Evolutionary conservation across 108 stramenopile genomes (phyloP), one percentile per base, ranked within the genome.

Genomic region (Conticribra guillardii): DNA sequence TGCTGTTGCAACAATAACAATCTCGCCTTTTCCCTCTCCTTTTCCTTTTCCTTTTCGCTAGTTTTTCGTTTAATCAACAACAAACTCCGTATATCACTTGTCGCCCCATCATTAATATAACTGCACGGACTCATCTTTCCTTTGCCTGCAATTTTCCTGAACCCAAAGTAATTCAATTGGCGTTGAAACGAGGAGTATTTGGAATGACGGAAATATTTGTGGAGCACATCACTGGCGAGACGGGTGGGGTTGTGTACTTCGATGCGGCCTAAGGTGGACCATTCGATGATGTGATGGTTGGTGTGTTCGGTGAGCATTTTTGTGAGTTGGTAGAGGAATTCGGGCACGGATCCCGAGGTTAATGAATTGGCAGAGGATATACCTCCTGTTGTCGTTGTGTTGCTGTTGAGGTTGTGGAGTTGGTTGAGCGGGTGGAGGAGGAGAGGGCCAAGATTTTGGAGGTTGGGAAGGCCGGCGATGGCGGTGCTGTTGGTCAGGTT

Each of bases 81-180:
- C 48, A 96, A 79, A 68, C 89, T 90, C 34, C 92, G 74, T 45
- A 96, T 82, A 67, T 96, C 94, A 8, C 69, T 60, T 14, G 91
- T 91, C 24, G 89, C 90, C 11, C 81, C 74, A 26, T 93, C 90
- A 74, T 96, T 96, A 33, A 96, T 83, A 68, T 96, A 96, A 14
- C 90, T 92, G 64, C 95, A 96, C 18, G 95, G 95, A 23, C 84
- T 84, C 95, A 96, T 96, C 67, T 96, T 96, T 0, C 95, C 95
- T 61, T 96, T 96, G 4, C 95, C 95, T 4, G 92, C 92, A 53
- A 96, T 89, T 67, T 96, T 96, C 4, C 92, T 66, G 65, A 96
- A 96, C 4, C 95, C 95, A 69, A 96, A 96, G 63, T 96, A 96
- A 64, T 96, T 96, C 56, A 96, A 65, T 62, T 96, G 95, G 22